Evolutionary conservation across 257 asterid genomes (phyloP).

Genomic region (Salvia hispanica): DNA sequence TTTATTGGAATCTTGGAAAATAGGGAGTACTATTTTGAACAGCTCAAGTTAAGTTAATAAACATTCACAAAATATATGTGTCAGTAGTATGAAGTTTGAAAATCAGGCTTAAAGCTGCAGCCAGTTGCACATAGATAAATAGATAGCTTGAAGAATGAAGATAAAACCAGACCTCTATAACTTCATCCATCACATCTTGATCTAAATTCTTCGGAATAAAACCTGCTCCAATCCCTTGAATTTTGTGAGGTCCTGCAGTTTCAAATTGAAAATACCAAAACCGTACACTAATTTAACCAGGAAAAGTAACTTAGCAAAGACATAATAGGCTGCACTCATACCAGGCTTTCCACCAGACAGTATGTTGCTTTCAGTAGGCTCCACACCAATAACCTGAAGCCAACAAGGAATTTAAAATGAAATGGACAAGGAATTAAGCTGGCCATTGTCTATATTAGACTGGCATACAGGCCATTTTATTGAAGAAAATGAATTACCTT

Average conservation of each 20-base stretch:
- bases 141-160: too few species aligned
- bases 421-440: conserved; percentile 16
- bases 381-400: conserved; percentile 84
- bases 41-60: background rate
- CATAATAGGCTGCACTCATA: conserved; percentile 49
- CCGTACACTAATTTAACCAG: conserved; percentile 41
- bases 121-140: too few species aligned
- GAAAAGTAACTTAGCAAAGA: conserved; percentile 34
- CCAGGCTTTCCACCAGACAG: conserved; percentile 99
- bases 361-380: conserved; percentile 91
- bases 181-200: conserved; percentile 92
- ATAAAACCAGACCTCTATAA: conserved; percentile 68
- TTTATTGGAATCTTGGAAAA: background rate
- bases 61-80: background rate
- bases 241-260: conserved; percentile 99
- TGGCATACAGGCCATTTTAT: conserved; percentile 2
- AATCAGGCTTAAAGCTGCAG: too few species aligned
- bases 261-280: conserved; percentile 71
- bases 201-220: conserved; percentile 92
- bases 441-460: conserved; percentile 7
- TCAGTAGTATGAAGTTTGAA: too few species aligned
- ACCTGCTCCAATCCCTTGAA: conserved; percentile 99
- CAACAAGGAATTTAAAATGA: conserved; percentile 25
- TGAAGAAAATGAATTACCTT: conserved; percentile 50
- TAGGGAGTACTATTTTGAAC: background rate